phyloP scores from a whole-genome alignment of 352 stramenopile species.

The Globisporangium nodosum region DNA sequence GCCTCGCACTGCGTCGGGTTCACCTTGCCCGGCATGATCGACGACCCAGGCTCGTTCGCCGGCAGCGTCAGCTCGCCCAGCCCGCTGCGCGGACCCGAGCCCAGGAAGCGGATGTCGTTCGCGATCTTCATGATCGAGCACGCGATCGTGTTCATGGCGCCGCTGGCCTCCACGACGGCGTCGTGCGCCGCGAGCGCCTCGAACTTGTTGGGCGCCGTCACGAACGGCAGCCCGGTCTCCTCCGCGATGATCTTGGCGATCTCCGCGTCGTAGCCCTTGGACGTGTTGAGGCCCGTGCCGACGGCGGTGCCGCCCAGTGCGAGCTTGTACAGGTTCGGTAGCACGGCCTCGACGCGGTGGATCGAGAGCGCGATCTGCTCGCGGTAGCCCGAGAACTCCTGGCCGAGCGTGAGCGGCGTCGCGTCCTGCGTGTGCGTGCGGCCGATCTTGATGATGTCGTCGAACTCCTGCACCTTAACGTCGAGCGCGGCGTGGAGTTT shows the following conservation, averaged over 20 bases:
- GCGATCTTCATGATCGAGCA: conserved; percentile 77
- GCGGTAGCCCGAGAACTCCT: conserved; percentile 96
- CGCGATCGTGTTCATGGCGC: conserved; percentile 66
- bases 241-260: conserved; percentile 92
- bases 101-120: conserved; percentile 75
- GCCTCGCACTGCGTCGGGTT: conserved; percentile 93
- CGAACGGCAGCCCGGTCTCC: conserved; percentile 91
- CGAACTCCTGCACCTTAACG: conserved; percentile 88
- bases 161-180: conserved; percentile 59
- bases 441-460: conserved; percentile 97
- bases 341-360: conserved; percentile 69
- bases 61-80: conserved; percentile 59
- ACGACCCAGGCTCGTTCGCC: conserved; percentile 65
- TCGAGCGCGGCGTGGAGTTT: conserved; percentile 82
- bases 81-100: conserved; percentile 47
- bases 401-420: conserved; percentile 94
- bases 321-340: conserved; percentile 89
- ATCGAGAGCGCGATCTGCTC: conserved; percentile 91
- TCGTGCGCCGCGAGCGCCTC: conserved; percentile 66
- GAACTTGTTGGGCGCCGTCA: conserved; percentile 98
- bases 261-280: conserved; percentile 89
- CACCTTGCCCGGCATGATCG: conserved; percentile 74
- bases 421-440: conserved; percentile 94
- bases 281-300: conserved; percentile 91
- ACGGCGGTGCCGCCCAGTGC: conserved; percentile 94